phyloP scores from a whole-genome alignment of 1,284 basidiomycete species.

The Ceraceosorus bombacis region DNA sequence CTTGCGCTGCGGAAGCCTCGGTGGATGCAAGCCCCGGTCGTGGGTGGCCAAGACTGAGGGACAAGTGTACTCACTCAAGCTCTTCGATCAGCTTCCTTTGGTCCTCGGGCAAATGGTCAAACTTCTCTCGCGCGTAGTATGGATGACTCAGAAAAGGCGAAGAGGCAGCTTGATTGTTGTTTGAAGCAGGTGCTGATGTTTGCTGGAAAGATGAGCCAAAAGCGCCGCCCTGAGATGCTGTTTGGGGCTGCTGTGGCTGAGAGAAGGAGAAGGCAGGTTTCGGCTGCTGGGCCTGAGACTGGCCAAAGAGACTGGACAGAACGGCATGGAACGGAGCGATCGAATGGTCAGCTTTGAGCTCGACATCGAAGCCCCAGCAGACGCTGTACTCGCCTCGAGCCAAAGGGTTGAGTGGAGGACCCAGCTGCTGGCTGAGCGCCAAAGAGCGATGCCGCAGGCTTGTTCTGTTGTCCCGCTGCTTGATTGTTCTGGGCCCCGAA shows the following conservation, averaged over 20 bases:
- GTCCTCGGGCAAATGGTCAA: slow-evolving; percentile 44
- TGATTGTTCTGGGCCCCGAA: neutral
- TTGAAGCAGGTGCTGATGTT: too few species aligned
- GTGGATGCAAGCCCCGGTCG: too few species aligned
- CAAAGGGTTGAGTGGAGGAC: too few species aligned
- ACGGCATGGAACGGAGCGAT: neutral
- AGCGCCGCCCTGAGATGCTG: neutral
- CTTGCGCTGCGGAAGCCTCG: too few species aligned
- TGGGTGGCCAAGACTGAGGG: too few species aligned
- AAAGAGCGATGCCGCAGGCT: neutral
- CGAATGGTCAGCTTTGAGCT: neutral
- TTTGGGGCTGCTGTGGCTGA: slow-evolving; percentile 10
- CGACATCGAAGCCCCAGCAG: neutral
- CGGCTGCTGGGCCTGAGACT: slow-evolving; percentile 6
- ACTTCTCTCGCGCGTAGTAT: slow-evolving; percentile 43
- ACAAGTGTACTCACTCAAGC: slow-evolving; percentile 22
- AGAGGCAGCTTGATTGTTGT: neutral
- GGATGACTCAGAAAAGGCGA: slow-evolving; percentile 33
- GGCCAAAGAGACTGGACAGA: neutral
- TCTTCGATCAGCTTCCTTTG: slow-evolving; percentile 38
- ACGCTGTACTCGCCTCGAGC: too few species aligned
- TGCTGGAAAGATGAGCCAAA: too few species aligned
- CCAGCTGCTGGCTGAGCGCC: neutral
- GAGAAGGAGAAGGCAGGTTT: slow-evolving; percentile 4
- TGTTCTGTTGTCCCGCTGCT: neutral